Evolutionary conservation across 2,329 filamentous ascomycete species (phyloP), one percentile per base, ranked within the genome.

Genomic region (Verticillium nonalfalfae): DNA sequence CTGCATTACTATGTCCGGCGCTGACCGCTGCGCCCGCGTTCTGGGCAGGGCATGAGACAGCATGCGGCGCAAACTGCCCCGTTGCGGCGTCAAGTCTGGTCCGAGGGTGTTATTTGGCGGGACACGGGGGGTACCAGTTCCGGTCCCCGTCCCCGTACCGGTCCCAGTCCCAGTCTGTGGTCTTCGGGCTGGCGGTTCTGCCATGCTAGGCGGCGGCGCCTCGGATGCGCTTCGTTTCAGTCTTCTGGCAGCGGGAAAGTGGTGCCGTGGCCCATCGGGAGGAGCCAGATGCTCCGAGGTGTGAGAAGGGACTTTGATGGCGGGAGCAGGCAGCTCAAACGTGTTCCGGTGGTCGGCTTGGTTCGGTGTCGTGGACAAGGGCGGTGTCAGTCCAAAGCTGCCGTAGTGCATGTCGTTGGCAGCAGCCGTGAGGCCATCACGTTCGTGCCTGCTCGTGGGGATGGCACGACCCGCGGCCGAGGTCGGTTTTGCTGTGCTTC

Each of bases 241-340:
- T 4, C 71, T 65, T 3, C 72, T 64, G 18, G 71, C 74, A 26
- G 66, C 63, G 10, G 68, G 57, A 9, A 66, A 64, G 18, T n/a
- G 62, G 33, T 57, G 57, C 62, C 59, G 65, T 54, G 7, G 64
- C 56, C 9, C 63, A 61, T 31, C 54, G 18, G 62, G 63, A 26
- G 59, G 58, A 7, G 64, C 61, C 35, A 62, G 39, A 13, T 62
- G 68, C 31, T 69, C 68, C 57, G 62, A 68, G 33, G 64, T 66
- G n/a, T 68, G 66, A 1, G 75, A 73, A 10, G 76, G 73, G 14
- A 78, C 72, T 35, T 72, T 72, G 40, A 86, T 75, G 0, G 84
- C 84, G 2, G 84, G 84, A 6, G 70, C 81, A 0, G 84, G 84
- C 13, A 86, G 74, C 66, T 81, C 80, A 62, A 86, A 85, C 1